These are phyloP conservation scores for Solanum hybrid DNA, from an alignment of 305 asterid species.

Conservation along the genomic window DNA sequence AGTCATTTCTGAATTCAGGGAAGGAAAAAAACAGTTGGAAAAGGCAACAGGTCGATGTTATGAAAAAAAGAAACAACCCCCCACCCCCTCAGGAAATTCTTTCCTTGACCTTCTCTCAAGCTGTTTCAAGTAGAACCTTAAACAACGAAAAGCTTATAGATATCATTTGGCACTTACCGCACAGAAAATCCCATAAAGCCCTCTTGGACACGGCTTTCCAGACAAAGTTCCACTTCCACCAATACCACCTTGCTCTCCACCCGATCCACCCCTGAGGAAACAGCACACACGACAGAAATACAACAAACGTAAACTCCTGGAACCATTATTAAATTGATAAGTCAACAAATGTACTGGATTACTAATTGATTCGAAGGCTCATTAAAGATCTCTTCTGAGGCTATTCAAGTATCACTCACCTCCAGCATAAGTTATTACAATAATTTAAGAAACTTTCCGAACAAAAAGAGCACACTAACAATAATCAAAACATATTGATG, in stretches of 20 bases:
- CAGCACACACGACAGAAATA: not conserved
- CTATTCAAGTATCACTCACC: not conserved
- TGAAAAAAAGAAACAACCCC: not conserved
- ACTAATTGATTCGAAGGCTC: not conserved
- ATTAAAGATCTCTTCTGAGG: not conserved
- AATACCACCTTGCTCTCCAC: conserved; percentile 49
- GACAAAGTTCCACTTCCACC: conserved; percentile 86
- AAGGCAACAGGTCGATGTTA: not conserved
- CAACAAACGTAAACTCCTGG: not conserved
- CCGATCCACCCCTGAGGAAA: conserved; percentile 73
- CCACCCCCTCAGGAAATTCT: not conserved
- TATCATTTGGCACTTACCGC: conserved; percentile 36
- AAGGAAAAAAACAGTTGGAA: not conserved
- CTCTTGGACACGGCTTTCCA: conserved; percentile 93
- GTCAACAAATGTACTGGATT: not conserved
- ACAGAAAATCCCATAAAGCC: conserved; percentile 89
- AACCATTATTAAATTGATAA: not conserved
- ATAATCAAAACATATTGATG: not conserved
- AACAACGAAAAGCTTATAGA: not conserved
- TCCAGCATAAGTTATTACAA: not conserved
- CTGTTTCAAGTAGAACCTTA: not conserved
- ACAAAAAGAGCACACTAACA: not conserved
- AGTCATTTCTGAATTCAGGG: not conserved
- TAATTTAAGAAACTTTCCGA: not conserved
- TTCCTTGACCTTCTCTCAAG: not conserved